phyloP scores from a whole-genome alignment of 139 green algal genomes.

The Spirogloea muscicola region DNA sequence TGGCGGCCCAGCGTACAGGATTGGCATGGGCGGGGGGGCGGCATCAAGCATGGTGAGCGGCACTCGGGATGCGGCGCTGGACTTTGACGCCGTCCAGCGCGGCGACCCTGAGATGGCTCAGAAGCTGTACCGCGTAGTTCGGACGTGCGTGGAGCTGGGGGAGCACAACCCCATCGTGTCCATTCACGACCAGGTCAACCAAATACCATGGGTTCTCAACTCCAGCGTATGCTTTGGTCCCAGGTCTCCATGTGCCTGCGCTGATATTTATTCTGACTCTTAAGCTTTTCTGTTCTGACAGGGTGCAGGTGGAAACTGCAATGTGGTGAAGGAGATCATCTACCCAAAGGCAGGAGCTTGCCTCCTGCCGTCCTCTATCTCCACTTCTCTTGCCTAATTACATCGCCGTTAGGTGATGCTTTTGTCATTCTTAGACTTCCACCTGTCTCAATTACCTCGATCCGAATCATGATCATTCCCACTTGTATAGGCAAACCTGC shows the following conservation, averaged over 20 bases:
- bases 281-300: slow-evolving; percentile 46
- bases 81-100: slow-evolving; percentile 98
- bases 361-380: too few relatives aligned
- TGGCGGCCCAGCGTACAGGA: slow-evolving; percentile 94
- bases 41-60: slow-evolving; percentile 75
- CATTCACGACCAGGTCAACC: slow-evolving; percentile 70
- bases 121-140: slow-evolving; percentile 98
- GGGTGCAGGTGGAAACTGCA: slow-evolving; percentile 98
- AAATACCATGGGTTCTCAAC: not conserved
- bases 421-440: too few relatives aligned
- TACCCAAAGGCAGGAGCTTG: too few relatives aligned
- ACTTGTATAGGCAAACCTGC: not conserved
- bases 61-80: slow-evolving; percentile 81
- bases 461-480: too few relatives aligned
- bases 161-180: slow-evolving; percentile 89
- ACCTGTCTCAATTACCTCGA: too few relatives aligned
- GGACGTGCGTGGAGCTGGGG: slow-evolving; percentile 92
- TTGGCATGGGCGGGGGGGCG: slow-evolving; percentile 96
- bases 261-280: not conserved
- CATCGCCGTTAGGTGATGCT: too few relatives aligned
- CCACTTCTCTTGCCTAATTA: not conserved
- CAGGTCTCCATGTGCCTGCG: not conserved
- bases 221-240: not conserved
- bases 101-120: slow-evolving; percentile 95
- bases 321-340: slow-evolving; percentile 99